Evolutionary conservation across 345 rosid genomes (phyloP), one percentile per base, ranked within the genome.

Genomic region (Brassica cretica): DNA sequence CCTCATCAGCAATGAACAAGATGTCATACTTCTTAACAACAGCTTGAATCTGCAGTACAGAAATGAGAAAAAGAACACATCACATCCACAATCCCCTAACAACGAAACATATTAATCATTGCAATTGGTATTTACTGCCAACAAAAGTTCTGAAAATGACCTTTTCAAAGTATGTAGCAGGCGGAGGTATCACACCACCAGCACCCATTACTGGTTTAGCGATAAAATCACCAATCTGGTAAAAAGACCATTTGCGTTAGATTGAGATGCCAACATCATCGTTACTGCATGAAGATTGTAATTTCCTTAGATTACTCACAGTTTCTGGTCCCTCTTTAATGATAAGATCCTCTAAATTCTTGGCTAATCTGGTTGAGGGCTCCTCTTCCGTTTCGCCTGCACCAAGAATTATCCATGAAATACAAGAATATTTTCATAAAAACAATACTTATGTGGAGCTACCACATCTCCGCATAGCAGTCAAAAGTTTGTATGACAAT

Each of bases 131-230:
- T 21, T 33, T 14, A 19, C 30, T 5, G 27, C 27, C 4, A 63
- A 10, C 9, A 75, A 80, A 41, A 37, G 15, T 64, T 53, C 1
- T 0, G 62, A 29, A 70, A 39, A 58, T 76, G 76, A 91, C 97
- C 97, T 96, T 93, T 5, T 93, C 98, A 76, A 96, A 93, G 82
- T 96, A 93, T 55, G 97, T 90, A 46, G 91, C 93, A 62, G 97
- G 98, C 29, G 98, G 99, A 82, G 88, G 94, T 71, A 95, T 95
- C 72, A 93, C 98, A 39, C 98, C 98, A 51, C 99, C 98, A 51
- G 97, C 98, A 63, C 99, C 97, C 98, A 95, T 93, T 75, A 95
- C 94, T 49, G 97, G 97, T 69, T 93, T 98, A 24, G 97, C 98
- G 4, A 95, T 93, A 84, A 93, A 95, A 64, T 97, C 99, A 80